phyloP scores from a whole-genome alignment of 805 yeast species.

The Kazachstania kunashirensis region DNA sequence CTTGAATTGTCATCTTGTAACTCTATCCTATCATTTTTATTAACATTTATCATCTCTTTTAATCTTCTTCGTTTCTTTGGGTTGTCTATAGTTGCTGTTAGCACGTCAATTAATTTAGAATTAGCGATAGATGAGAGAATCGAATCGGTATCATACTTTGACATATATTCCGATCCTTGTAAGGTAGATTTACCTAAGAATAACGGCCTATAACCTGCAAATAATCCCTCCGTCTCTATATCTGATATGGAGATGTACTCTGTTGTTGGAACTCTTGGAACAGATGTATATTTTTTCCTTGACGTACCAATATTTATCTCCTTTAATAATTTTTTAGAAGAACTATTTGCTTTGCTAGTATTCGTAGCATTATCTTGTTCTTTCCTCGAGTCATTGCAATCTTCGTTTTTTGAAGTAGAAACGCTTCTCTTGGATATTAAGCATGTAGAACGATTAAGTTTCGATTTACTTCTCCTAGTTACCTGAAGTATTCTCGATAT shows the following conservation, averaged over 20 bases:
- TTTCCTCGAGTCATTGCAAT: no score
- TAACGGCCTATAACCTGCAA: constrained; percentile 39
- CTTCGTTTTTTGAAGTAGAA: no score
- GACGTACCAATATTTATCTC: no score
- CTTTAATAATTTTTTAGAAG: no score
- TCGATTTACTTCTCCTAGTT: no score
- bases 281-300: constrained; percentile 8
- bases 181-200: constrained; percentile 32
- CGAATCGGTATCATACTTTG: constrained; percentile 2
- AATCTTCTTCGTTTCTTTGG: not conserved
- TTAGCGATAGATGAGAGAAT: not conserved
- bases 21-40: not conserved
- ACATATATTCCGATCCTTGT: constrained; percentile 3
- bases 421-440: no score
- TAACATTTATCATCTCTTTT: not conserved
- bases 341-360: not conserved
- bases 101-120: not conserved
- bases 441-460: no score
- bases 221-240: constrained; percentile 32
- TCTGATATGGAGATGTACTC: constrained; percentile 21
- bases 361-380: not conserved
- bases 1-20: not conserved
- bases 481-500: no score
- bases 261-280: constrained; percentile 26
- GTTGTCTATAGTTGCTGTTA: not conserved